Evolutionary conservation across 306 rosid species (phyloP), one percentile per base, ranked within the genome.

Genomic region (Neltuma alba): DNA sequence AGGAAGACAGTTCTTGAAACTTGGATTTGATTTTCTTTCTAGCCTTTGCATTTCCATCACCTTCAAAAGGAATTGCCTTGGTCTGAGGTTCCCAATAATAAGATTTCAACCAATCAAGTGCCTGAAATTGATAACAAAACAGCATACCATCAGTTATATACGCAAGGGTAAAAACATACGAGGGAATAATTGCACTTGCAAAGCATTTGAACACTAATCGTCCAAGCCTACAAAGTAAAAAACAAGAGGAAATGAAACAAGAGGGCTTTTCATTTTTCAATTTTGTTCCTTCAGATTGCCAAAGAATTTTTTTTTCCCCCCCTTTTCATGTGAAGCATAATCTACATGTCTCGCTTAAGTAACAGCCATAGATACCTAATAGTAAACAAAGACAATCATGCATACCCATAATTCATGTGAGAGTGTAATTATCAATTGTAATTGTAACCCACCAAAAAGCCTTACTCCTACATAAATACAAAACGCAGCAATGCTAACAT

Each of bases 81-180:
- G 87, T 88, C 82, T 96, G 99, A 84, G 98, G 98, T 57, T 89
- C 97, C 99, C 99, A 96, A 77, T 96, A 96, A 81, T 88, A 89
- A 72, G 85, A 87, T 85, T 89, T 88, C 89, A 96, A 89, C 99
- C 99, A 96, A 87, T 85, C 83, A 82, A 96, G 93, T 82, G 97
- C 99, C 99, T 96, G 86, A 76, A 83, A 83, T 55, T 79, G 80
- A 76, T 74, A 83, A 65, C 15, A 84, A 81, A 21, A 72, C 38
- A 60, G 2, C 27, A 33, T 38, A 11, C 42, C 28, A 65, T 50
- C 9, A 48, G 45, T 82, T 72, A 37, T 72, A 11, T 1, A 9
- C 10, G 45, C 15, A 63, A 21, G 36, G 66, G 30, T 42, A 3
- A 13, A 68, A 38, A 75, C 52, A 38, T 74, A 21, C 28, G 25